Conservation (phyloP, 768 basidiomycete genomes). For the Fibroporia radiculosa region DNA sequence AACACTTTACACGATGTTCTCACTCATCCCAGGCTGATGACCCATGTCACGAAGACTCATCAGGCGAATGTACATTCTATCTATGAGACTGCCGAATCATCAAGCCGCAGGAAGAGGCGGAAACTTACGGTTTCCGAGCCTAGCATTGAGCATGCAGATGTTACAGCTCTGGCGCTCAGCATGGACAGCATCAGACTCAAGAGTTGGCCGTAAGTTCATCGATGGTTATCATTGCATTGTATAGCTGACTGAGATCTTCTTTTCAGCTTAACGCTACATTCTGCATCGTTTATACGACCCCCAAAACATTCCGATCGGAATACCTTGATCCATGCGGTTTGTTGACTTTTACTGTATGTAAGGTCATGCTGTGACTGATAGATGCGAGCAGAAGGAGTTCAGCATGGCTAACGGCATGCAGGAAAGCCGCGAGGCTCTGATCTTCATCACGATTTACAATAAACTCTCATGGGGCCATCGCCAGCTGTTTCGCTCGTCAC, state of each 20-base stretch:
- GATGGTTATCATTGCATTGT: background rate
- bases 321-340: constrained; percentile 11
- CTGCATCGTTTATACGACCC: constrained; percentile 55
- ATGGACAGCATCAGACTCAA: constrained; percentile 46
- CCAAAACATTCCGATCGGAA: constrained; percentile 65
- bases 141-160: constrained; percentile 36
- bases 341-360: background rate
- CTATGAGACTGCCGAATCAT: constrained; percentile 27
- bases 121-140: constrained; percentile 28
- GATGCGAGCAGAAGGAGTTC: constrained; percentile 13
- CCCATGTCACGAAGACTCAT: constrained; percentile 47
- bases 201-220: constrained; percentile 51
- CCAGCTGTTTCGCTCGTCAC: constrained; percentile 53
- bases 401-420: constrained; percentile 5
- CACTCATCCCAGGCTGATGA: constrained; percentile 48
- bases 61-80: constrained; percentile 35
- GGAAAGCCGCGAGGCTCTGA: constrained; percentile 32
- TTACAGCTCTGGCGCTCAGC: constrained; percentile 38
- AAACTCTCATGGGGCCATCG: constrained; percentile 55
- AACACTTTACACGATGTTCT: constrained; percentile 37
- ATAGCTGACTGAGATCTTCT: background rate
- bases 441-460: constrained; percentile 55
- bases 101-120: constrained; percentile 31
- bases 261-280: constrained; percentile 40
- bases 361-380: too few relatives aligned